Conservation (phyloP, 305 asterid species). For the Solanum hybrid region DNA sequence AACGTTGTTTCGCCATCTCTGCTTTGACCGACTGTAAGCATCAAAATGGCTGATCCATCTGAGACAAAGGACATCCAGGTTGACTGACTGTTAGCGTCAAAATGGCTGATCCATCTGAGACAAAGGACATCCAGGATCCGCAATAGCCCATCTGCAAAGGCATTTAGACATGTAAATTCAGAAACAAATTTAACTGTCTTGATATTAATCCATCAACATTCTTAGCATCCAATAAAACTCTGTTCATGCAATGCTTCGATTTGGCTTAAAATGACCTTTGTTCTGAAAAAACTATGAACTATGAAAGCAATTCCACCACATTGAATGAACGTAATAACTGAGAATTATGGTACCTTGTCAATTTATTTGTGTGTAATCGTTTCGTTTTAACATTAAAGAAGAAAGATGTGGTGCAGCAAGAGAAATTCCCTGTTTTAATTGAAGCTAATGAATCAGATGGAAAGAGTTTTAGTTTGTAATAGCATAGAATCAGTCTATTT, state of each 20-base stretch:
- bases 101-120: neutral
- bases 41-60: neutral
- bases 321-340: no score
- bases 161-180: neutral
- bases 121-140: neutral
- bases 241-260: neutral
- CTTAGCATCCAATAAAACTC: neutral
- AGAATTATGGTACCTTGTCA: neutral
- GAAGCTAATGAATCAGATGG: neutral
- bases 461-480: neutral
- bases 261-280: neutral
- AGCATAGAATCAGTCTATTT: neutral
- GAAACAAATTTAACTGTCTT: neutral
- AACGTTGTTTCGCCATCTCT: conserved; percentile 36
- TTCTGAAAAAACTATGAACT: neutral
- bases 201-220: neutral
- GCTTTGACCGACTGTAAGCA: neutral
- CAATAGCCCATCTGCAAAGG: neutral
- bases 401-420: neutral
- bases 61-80: neutral
- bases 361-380: neutral
- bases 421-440: neutral
- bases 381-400: neutral
- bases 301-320: no score
- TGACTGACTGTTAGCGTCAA: neutral